phyloP scores from a whole-genome alignment of 176 grass and related monocot genomes.

The Secale cereale region DNA sequence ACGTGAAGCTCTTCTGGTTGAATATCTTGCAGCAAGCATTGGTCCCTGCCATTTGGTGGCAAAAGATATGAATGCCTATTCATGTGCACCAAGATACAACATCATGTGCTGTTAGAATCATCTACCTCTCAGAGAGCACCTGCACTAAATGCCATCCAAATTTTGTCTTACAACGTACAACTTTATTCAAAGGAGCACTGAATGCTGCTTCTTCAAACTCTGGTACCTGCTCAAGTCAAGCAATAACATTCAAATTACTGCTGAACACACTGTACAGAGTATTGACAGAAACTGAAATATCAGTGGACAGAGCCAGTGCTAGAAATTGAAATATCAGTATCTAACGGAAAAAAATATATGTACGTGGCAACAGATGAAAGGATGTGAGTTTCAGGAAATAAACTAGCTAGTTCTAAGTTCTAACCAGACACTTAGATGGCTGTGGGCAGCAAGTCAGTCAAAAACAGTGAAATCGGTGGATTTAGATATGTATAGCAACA shows the following conservation, averaged over 20 bases:
- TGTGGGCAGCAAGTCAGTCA: not conserved
- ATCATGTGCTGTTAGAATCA: not conserved
- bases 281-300: conserved; percentile 2
- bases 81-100: not conserved
- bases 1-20: conserved; percentile 68
- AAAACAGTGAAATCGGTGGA: not conserved
- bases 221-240: conserved; percentile 64
- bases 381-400: conserved; percentile 10
- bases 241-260: conserved; percentile 15
- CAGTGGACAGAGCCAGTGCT: not conserved
- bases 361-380: not conserved
- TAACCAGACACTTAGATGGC: not conserved
- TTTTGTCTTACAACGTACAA: conserved; percentile 92
- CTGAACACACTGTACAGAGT: not conserved
- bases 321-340: not conserved
- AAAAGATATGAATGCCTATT: conserved; percentile 8
- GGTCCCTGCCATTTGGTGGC: conserved; percentile 50
- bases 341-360: not conserved
- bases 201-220: conserved; percentile 98
- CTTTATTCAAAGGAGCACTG: conserved; percentile 87
- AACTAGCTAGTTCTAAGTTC: not conserved
- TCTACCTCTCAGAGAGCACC: conserved; percentile 98
- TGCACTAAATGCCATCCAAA: conserved; percentile 99
- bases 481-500: not conserved
- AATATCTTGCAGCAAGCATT: conserved; percentile 84